These are phyloP conservation scores for Trifolium pratense DNA, from an alignment of 306 rosid genomes.

Conservation along the genomic window DNA sequence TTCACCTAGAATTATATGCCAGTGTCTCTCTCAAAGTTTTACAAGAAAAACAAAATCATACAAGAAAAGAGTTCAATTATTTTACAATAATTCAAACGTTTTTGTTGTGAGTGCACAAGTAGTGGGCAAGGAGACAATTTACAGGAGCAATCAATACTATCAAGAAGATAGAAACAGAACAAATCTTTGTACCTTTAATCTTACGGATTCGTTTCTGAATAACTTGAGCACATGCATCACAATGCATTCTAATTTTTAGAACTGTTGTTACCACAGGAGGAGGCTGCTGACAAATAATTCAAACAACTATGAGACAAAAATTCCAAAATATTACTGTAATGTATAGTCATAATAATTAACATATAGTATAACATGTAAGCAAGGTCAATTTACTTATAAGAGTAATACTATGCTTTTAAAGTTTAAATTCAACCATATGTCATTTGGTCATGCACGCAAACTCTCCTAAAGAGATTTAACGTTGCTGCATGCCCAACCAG, in stretches of 20 bases:
- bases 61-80: not conserved
- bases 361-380: too few relatives aligned
- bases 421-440: too few relatives aligned
- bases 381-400: too few relatives aligned
- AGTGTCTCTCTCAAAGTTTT: too few relatives aligned
- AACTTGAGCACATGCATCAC: constrained; percentile 91
- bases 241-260: constrained; percentile 79
- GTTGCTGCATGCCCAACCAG: too few relatives aligned
- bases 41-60: too few relatives aligned
- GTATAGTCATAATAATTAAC: not conserved
- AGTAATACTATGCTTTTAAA: too few relatives aligned
- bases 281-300: constrained; percentile 51
- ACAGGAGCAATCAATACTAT: constrained; percentile 6
- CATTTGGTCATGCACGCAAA: too few relatives aligned
- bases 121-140: constrained; percentile 5
- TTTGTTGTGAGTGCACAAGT: not conserved
- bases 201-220: constrained; percentile 73
- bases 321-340: not conserved
- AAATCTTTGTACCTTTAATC: constrained; percentile 70
- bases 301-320: not conserved
- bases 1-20: too few relatives aligned
- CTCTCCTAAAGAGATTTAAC: too few relatives aligned
- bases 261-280: constrained; percentile 69
- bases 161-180: not conserved
- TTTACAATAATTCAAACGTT: not conserved